Evolutionary conservation across 805 yeast genomes (phyloP), one percentile per base, ranked within the genome.

Genomic region (Osmozyma mogii): DNA sequence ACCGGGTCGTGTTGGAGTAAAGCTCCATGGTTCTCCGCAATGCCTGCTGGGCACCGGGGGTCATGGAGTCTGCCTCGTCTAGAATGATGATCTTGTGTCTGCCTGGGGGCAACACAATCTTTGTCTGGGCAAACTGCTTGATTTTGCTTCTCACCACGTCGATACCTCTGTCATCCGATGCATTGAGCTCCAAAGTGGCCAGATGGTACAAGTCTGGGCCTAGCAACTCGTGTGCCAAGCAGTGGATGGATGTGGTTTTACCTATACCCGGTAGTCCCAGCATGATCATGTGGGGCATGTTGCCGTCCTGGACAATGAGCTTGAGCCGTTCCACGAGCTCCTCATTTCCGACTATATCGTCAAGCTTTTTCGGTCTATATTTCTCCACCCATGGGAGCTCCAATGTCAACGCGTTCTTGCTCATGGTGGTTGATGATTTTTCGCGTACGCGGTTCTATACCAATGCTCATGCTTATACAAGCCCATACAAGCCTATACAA

Each of bases 251-350:
- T 0, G 98, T 92, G 3, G 98, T 92, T 53, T 92, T 92, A 24
- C 98, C 98, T 32, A 92, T 89, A 43, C 98, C 98, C 2, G 98
- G 98, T 26, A 85, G 61, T 3, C 98, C 95, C n/a, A 92, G 80
- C 25, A 92, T 82, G 44, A 92, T 88, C 72, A 92, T 65, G 57
- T 92, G 96, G 1, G 98, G 97, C 84, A 92, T 81, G 56, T 92
- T 92, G 18, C 98, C 98, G 47, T 88, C 95, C 27, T 71, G 58
- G 4, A 94, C 95, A 29, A 92, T 88, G 36, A 84, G 72, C 45
- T 79, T 73, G 31, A 92, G 65, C 22, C 96, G 70, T 37, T 79
- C 85, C 4, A 92, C 70, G 3, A 97, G 89, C 37, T 88, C 97
- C 32, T 72, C 78, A 46, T 92, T 92, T 7, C 98, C 98, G 8